A percentile compares a stretch with the other conserved stretches of the same genome.
Evolutionary conservation across 768 basidiomycete species (phyloP).

Genomic region (Lactifluus hygrophoroides): DNA sequence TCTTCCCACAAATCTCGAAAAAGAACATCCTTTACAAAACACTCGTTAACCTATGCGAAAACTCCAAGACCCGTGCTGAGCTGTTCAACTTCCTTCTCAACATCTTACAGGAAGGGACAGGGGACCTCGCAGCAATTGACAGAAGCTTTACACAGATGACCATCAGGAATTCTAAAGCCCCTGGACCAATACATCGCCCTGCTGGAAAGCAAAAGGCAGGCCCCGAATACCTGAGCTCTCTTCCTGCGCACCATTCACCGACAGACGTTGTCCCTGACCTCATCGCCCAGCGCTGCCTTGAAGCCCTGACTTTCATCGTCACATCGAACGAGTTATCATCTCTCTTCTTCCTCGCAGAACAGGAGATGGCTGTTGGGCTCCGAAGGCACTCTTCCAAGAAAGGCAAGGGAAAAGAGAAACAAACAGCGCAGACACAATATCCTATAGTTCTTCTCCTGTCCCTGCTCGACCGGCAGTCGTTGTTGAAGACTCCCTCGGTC

Average conservation of each 20-base stretch:
- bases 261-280: slow-evolving; percentile 86
- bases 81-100: slow-evolving; percentile 91
- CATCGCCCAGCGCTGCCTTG: slow-evolving; percentile 89
- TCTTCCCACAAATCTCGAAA: slow-evolving; percentile 89
- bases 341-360: slow-evolving; percentile 92
- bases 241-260: slow-evolving; percentile 44
- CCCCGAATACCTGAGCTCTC: slow-evolving; percentile 42
- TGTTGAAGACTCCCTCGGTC: slow-evolving; percentile 81
- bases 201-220: slow-evolving; percentile 63
- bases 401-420: slow-evolving; percentile 93
- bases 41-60: slow-evolving; percentile 93
- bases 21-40: slow-evolving; percentile 83
- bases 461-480: slow-evolving; percentile 76
- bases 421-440: slow-evolving; percentile 70
- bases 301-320: slow-evolving; percentile 84
- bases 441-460: slow-evolving; percentile 86
- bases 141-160: slow-evolving; percentile 91
- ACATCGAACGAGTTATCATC: slow-evolving; percentile 75
- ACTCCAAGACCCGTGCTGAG: slow-evolving; percentile 82
- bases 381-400: slow-evolving; percentile 65
- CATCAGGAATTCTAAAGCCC: slow-evolving; percentile 50
- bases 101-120: slow-evolving; percentile 91
- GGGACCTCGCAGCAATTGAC: slow-evolving; percentile 86
- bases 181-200: slow-evolving; percentile 34
- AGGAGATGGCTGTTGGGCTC: slow-evolving; percentile 78